Base-by-base conservation (phyloP, 2,329 filamentous ascomycete species). In the Curvularia verruculosa region DNA sequence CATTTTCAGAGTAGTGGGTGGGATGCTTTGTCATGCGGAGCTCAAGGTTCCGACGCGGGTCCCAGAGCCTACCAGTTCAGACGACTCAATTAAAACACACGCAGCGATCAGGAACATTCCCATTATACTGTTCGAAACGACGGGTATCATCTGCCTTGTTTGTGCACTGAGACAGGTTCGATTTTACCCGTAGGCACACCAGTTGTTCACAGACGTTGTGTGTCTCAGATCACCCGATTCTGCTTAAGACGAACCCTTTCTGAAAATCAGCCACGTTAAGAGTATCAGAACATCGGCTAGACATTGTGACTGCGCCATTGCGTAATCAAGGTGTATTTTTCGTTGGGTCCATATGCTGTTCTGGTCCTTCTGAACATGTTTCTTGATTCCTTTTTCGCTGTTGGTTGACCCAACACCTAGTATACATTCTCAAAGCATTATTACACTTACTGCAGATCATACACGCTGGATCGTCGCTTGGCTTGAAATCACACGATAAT, bases 191-290 rank as follows among this genome's bases (percentile, higher is more conserved):
- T 54, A 51, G 28, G 39, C 64, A 64, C 63, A 60, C 39, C 58
- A 62, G 52, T 56, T 46, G 9, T 36, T 59, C 39, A 58, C 56
- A 71, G 61, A 75, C 71, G 49, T 49, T 54, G 24, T 48, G 50
- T 48, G 72, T 75, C 63, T 72, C 70, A 63, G 46, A 37, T 39
- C 39, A 29, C 40, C 48, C 49, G 31, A 52, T 23, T 43, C 61
- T 56, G 61, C 50, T 54, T 55, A 43, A 41, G 13, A 41, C 49
- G 50, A 52, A 41, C 37, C 54, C 40, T 39, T 52, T 59, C 61
- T 40, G 53, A 52, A 39, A 44, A 65, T 60, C 56, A 68, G 64
- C 63, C 66, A 72, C 70, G 59, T 52, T 53, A 36, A 60, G 54
- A 61, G 55, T 59, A 52, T 64, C 64, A 62, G 59, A 54, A 53